These are phyloP conservation scores for Magnusiomyces magnusii DNA, from an alignment of 1,139 yeast species.

Conservation along the genomic window DNA sequence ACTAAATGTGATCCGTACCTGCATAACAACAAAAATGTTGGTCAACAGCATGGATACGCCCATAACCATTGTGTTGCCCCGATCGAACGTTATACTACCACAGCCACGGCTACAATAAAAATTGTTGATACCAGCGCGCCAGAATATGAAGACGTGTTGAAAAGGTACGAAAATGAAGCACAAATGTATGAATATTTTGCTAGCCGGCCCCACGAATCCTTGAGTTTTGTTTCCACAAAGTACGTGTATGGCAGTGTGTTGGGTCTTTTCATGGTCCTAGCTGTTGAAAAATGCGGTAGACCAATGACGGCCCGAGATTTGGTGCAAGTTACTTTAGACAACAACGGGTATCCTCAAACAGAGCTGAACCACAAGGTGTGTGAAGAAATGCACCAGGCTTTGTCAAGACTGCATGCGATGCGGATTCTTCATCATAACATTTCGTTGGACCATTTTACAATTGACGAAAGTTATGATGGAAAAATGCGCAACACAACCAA, in stretches of 20 bases:
- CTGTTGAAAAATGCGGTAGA: constrained; percentile 24
- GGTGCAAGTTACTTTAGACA: background rate
- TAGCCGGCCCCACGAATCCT: constrained; percentile 11
- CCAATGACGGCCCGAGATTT: constrained; percentile 19
- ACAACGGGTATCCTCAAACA: background rate
- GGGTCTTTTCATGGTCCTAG: constrained; percentile 23
- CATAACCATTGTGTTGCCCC: background rate
- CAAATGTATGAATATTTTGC: constrained; percentile 25
- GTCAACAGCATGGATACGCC: background rate
- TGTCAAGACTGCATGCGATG: constrained; percentile 21
- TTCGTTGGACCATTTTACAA: constrained; percentile 20
- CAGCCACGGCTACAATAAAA: constrained; percentile 16
- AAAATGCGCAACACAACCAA: constrained; percentile 6
- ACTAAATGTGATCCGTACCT: background rate
- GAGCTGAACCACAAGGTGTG: constrained; percentile 13
- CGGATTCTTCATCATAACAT: constrained; percentile 24
- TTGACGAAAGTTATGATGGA: constrained; percentile 15
- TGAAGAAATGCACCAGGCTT: constrained; percentile 19
- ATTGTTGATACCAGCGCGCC: constrained; percentile 11
- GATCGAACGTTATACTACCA: background rate
- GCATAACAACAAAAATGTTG: background rate
- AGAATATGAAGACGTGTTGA: background rate
- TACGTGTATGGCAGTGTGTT: constrained; percentile 24
- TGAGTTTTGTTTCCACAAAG: constrained; percentile 18
- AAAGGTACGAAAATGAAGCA: constrained; percentile 22